Evolutionary conservation across 2,329 filamentous ascomycete genomes (phyloP).

Genomic region (Aspergillus proliferans): DNA sequence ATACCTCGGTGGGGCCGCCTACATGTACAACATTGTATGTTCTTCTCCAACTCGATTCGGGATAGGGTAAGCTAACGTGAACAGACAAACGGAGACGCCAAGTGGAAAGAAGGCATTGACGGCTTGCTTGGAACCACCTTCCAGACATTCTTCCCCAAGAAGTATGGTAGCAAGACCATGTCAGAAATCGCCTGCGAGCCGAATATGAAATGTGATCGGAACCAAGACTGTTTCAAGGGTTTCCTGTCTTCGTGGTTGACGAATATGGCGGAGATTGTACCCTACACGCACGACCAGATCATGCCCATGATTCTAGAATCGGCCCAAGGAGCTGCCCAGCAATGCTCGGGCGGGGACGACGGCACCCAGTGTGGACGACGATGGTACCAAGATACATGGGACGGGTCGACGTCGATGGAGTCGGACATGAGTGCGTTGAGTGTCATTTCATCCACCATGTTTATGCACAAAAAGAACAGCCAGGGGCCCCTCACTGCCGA

Average conservation of each 20-base stretch:
- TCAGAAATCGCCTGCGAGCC: slow-evolving; percentile 64
- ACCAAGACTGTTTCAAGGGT: slow-evolving; percentile 69
- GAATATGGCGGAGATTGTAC: slow-evolving; percentile 56
- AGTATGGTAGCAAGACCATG: slow-evolving; percentile 48
- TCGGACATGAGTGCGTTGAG: slow-evolving; percentile 38
- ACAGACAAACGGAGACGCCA: slow-evolving; percentile 36
- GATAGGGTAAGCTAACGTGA: slow-evolving; percentile 7
- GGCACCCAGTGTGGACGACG: slow-evolving; percentile 51
- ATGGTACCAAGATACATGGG: slow-evolving; percentile 35
- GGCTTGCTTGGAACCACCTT: slow-evolving; percentile 50
- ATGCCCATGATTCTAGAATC: slow-evolving; percentile 55
- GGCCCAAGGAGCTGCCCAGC: slow-evolving; percentile 54
- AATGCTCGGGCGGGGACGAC: slow-evolving; percentile 55
- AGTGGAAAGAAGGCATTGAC: slow-evolving; percentile 55
- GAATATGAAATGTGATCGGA: slow-evolving; percentile 57
- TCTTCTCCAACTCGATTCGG: slow-evolving; percentile 7
- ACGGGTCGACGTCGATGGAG: slow-evolving; percentile 32
- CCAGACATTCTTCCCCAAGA: slow-evolving; percentile 47
- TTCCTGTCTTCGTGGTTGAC: slow-evolving; percentile 64
- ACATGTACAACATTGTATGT: slow-evolving; percentile 50
- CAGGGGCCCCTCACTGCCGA: slow-evolving; percentile 38
- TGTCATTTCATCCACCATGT: slow-evolving; percentile 26
- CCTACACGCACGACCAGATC: slow-evolving; percentile 51
- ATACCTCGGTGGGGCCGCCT: slow-evolving; percentile 51
- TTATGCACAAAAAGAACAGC: slow-evolving; percentile 18